phyloP scores from a whole-genome alignment of 331 rosid species.

The Acacia concinna region DNA sequence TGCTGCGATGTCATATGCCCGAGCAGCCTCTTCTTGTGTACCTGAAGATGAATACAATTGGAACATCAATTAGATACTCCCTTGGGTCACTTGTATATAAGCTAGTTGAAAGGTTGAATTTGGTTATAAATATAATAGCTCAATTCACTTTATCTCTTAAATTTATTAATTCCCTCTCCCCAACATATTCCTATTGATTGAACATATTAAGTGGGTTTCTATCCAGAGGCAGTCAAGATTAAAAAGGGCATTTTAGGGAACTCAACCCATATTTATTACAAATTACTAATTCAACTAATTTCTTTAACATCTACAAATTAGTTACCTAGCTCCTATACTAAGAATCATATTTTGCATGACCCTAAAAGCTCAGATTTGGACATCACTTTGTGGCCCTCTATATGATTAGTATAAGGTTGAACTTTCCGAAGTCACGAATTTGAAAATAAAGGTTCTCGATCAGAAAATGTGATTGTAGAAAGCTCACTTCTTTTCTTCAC shows the following conservation, averaged over 20 bases:
- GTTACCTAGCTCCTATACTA: too few species aligned
- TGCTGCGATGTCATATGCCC: constrained; percentile 83
- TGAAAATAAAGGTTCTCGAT: not conserved
- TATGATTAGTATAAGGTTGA: not conserved
- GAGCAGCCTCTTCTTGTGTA: constrained; percentile 87
- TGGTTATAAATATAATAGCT: too few species aligned
- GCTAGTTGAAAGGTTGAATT: not conserved
- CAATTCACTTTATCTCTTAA: too few species aligned
- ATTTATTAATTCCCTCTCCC: too few species aligned
- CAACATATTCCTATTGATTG: too few species aligned
- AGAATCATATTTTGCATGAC: not conserved
- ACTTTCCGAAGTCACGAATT: not conserved
- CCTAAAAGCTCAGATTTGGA: not conserved
- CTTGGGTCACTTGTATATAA: too few species aligned
- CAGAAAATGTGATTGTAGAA: not conserved
- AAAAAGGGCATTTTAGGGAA: too few species aligned
- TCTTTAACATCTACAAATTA: too few species aligned
- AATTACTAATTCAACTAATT: too few species aligned
- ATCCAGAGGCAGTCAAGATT: too few species aligned
- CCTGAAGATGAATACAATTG: constrained; percentile 44
- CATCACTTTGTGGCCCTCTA: not conserved
- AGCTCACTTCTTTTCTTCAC: not conserved
- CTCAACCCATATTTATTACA: too few species aligned
- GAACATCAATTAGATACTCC: not conserved
- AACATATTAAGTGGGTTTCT: too few species aligned